Evolutionary conservation across 768 basidiomycete genomes (phyloP).

Genomic region (Hypholoma fasciculare): DNA sequence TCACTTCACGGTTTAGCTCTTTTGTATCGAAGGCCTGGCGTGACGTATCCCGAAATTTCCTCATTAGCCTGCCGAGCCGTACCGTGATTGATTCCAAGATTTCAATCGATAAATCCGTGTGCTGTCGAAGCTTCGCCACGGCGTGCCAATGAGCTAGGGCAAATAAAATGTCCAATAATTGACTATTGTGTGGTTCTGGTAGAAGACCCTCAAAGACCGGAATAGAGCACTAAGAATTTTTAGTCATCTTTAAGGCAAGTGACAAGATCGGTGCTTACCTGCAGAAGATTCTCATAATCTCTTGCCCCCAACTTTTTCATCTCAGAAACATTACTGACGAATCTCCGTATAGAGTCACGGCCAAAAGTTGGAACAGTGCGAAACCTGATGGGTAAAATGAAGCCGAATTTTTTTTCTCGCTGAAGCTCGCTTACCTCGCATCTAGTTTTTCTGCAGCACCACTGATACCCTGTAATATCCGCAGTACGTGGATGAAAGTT

Average conservation of each 20-base stretch:
- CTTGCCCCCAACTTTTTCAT: slow-evolving; percentile 27
- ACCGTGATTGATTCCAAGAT: too few species aligned
- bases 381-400: too few species aligned
- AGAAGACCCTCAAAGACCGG: slow-evolving; percentile 35
- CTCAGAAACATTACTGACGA: slow-evolving; percentile 23
- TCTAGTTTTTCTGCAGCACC: too few species aligned
- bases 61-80: too few species aligned
- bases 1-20: too few species aligned
- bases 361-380: too few species aligned
- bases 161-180: slow-evolving; percentile 10
- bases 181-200: slow-evolving; percentile 15
- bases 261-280: too few species aligned
- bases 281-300: slow-evolving; percentile 34
- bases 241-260: not conserved
- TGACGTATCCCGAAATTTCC: too few species aligned
- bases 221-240: slow-evolving; percentile 25
- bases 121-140: slow-evolving; percentile 10
- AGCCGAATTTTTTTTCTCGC: too few species aligned
- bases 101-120: too few species aligned
- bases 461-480: slow-evolving; percentile 22
- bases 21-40: too few species aligned
- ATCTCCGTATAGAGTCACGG: slow-evolving; percentile 21
- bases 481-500: slow-evolving; percentile 33
- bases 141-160: slow-evolving; percentile 8
- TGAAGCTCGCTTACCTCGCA: too few species aligned